Evolutionary conservation across 2,329 filamentous ascomycete genomes (phyloP), one percentile per base, ranked within the genome.

Genomic region (Aspergillus clavatus): DNA sequence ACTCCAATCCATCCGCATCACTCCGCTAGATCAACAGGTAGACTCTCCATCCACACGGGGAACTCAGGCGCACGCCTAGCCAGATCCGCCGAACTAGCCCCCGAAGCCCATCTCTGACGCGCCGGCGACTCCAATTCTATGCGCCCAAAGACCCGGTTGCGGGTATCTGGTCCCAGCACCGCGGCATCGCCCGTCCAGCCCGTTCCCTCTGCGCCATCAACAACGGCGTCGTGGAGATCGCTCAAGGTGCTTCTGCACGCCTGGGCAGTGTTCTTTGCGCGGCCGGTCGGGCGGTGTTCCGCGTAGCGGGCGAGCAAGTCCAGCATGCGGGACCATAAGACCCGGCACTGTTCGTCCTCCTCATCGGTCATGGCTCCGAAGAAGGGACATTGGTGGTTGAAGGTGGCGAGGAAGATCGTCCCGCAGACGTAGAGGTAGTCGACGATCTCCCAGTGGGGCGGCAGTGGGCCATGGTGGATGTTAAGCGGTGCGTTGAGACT

Each of bases 401-500:
- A 35, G 47, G 36, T 5, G 18, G 50, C 52, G 4, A 52, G 45
- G 7, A 50, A 28, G 7, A 52, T 29, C 3, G 42, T 43, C 11
- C 50, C 52, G 16, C 52, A 48, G 16, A 39, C 43, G 33, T 52
- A 52, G 2, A 46, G 42, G 29, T 48, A 54, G 26, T 54, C 47
- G n/a, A 52, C 27, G 24, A 33, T 50, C 31, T 54, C 52, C 52
- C 52, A 52, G 41, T 41, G 48, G 2, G 47, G 31, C 3, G 50
- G 38, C 8, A 41, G 38, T 5, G 36, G 28, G 18, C 22, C 42
- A 38, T 26, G 41, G n/a, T 18, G 23, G 8, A 8, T 7, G 14
- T 46, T 43, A 7, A 38, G 29, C 5, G 29, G 28, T 3, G 37
- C 27, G 16, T 42, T 38, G 21, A 35, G 4, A 11, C 47, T 29